Percentiles rank a stretch among this genome's conserved stretches.
These are phyloP conservation scores for Entophlyctis luteolus DNA, from an alignment of 192 early-diverging fungal genomes.

Conservation along the genomic window DNA sequence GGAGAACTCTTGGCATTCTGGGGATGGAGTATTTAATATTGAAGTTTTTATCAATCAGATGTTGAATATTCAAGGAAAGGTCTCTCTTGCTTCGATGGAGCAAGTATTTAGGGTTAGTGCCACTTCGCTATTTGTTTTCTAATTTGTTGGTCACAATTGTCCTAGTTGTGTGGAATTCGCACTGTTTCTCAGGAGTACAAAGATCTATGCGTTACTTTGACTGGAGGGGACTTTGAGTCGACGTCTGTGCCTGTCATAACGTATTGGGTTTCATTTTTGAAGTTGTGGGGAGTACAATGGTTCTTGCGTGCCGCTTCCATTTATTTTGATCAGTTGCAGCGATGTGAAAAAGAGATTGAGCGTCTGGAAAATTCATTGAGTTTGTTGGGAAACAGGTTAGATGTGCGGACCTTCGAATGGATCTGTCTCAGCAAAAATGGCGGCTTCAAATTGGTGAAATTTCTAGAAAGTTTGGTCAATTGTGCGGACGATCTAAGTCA, in stretches of 20 bases:
- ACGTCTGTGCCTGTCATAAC: background rate
- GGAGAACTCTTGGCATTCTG: constrained; percentile 18
- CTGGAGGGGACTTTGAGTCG: constrained; percentile 1
- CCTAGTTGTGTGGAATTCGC: constrained; percentile 7
- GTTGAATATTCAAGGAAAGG: background rate
- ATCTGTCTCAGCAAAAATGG: constrained; percentile 12
- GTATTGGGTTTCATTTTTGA: constrained; percentile 12
- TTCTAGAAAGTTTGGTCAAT: background rate
- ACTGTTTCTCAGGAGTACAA: background rate
- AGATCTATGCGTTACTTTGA: background rate
- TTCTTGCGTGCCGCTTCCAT: constrained; percentile 1
- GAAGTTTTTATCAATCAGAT: constrained; percentile 10
- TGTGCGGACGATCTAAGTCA: background rate
- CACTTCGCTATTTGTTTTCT: background rate
- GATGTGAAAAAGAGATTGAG: background rate
- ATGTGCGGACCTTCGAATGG: constrained; percentile 16
- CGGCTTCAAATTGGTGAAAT: background rate
- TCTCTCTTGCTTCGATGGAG: background rate
- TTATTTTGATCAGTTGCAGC: constrained; percentile 6
- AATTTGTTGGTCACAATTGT: background rate
- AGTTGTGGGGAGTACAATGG: constrained; percentile 17
- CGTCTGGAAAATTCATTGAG: background rate
- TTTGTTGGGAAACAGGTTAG: background rate
- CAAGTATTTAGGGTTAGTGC: background rate
- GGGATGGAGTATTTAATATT: background rate